phyloP scores from a whole-genome alignment of 1,284 basidiomycete species.

The Melampsora americana region DNA sequence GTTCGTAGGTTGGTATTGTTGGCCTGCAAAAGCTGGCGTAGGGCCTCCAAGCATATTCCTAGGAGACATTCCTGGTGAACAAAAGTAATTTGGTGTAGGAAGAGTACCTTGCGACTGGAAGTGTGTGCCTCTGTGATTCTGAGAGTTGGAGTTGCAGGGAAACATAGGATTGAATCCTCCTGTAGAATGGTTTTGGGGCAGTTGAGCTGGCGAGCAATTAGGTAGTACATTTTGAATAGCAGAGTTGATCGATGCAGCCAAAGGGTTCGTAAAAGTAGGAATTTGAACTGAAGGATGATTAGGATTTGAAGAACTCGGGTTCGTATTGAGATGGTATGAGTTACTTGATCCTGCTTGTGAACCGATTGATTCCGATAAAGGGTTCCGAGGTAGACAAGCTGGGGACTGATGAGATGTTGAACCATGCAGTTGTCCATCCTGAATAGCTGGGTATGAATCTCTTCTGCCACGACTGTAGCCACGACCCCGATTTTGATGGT shows the following conservation, averaged over 20 bases:
- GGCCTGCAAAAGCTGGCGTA: not conserved
- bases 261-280: not conserved
- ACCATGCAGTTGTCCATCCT: too few species aligned
- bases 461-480: too few species aligned
- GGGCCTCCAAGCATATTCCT: too few species aligned
- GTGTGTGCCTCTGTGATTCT: too few species aligned
- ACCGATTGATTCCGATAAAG: not conserved
- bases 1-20: not conserved
- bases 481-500: too few species aligned
- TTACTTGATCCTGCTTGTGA: not conserved
- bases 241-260: conserved; percentile 19
- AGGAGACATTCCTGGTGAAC: not conserved
- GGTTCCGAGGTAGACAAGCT: too few species aligned
- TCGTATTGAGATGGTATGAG: not conserved
- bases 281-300: too few species aligned
- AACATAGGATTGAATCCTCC: too few species aligned
- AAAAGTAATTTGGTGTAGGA: not conserved
- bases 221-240: conserved; percentile 9
- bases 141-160: not conserved
- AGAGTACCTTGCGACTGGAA: too few species aligned
- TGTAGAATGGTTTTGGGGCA: not conserved
- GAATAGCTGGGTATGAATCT: too few species aligned
- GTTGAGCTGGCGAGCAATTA: not conserved
- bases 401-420: too few species aligned
- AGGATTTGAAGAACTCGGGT: too few species aligned